Conservation (phyloP, 2,329 filamentous ascomycete species). For the Blastomyces gilchristii region DNA sequence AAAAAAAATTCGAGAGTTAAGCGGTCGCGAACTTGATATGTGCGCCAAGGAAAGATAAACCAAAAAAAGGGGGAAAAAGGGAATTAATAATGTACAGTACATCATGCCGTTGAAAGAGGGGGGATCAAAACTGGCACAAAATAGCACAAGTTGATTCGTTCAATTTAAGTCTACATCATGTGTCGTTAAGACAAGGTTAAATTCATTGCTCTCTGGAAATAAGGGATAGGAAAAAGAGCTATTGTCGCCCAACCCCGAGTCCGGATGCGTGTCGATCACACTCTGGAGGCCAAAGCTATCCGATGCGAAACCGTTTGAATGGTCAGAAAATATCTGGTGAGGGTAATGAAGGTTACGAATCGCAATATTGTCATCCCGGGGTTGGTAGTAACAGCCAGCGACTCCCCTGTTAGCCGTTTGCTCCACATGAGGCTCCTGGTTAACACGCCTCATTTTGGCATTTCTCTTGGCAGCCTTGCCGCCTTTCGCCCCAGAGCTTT, state of each 20-base stretch:
- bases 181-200: conserved; percentile 13
- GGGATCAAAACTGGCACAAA: not conserved
- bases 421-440: conserved; percentile 19
- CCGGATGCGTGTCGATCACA: conserved; percentile 25
- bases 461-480: conserved; percentile 30
- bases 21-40: not conserved
- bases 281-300: conserved; percentile 18
- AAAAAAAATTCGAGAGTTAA: not conserved
- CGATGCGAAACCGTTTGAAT: conserved; percentile 1
- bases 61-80: conserved; percentile 4
- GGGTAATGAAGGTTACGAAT: not conserved
- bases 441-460: conserved; percentile 23
- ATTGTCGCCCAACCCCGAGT: conserved; percentile 17
- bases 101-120: not conserved
- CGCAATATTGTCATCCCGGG: conserved; percentile 8
- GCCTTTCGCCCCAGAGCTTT: conserved; percentile 34
- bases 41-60: not conserved
- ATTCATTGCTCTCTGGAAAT: conserved; percentile 10
- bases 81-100: not conserved
- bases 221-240: conserved; percentile 9
- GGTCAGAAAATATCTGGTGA: not conserved
- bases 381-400: conserved; percentile 1
- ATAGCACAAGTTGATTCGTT: conserved; percentile 9
- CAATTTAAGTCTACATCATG: conserved; percentile 9
- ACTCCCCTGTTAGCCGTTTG: not conserved